Percentiles rank a stretch among this genome's conserved stretches.
These are phyloP conservation scores for Laetiporus sulphureus DNA, from an alignment of 1,284 basidiomycete species.

Conservation along the genomic window DNA sequence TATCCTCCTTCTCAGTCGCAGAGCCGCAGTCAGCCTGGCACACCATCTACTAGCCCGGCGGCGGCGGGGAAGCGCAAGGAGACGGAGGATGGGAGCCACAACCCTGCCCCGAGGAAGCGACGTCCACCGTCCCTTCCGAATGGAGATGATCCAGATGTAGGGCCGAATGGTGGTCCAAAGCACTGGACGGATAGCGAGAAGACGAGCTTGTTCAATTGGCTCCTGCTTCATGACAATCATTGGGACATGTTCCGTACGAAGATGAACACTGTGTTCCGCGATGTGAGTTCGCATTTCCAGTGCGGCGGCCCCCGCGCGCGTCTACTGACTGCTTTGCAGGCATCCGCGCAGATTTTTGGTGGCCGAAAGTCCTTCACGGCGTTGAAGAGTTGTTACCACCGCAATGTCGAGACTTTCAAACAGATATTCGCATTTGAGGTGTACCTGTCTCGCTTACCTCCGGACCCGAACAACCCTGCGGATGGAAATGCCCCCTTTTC, in stretches of 20 bases:
- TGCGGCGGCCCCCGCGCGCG: too few relatives aligned
- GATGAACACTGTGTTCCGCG: constrained; percentile 72
- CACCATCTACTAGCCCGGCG: neutral
- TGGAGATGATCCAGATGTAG: constrained; percentile 18
- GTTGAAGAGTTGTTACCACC: constrained; percentile 73
- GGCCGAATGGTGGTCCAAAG: constrained; percentile 47
- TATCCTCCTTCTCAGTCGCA: neutral
- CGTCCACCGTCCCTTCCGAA: constrained; percentile 7
- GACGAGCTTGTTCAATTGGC: constrained; percentile 63
- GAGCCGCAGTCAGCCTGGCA: neutral
- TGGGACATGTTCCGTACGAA: constrained; percentile 67
- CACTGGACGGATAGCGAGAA: constrained; percentile 80
- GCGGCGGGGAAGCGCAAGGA: constrained; percentile 1
- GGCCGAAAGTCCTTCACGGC: constrained; percentile 74
- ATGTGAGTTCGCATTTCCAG: constrained; percentile 42
- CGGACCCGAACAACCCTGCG: constrained; percentile 1
- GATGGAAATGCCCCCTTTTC: constrained; percentile 23
- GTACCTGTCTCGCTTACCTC: constrained; percentile 33
- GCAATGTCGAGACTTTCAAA: constrained; percentile 74
- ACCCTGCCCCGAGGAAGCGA: constrained; percentile 11
- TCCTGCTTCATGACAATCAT: constrained; percentile 69
- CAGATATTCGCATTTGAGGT: constrained; percentile 66
- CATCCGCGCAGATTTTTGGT: constrained; percentile 58
- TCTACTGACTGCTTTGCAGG: constrained; percentile 32
- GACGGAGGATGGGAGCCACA: constrained; percentile 6